A percentile compares a stretch with the other conserved stretches of the same genome.
These are phyloP conservation scores for Candida sithepensis DNA, from an alignment of 805 yeast species.

Conservation along the genomic window DNA sequence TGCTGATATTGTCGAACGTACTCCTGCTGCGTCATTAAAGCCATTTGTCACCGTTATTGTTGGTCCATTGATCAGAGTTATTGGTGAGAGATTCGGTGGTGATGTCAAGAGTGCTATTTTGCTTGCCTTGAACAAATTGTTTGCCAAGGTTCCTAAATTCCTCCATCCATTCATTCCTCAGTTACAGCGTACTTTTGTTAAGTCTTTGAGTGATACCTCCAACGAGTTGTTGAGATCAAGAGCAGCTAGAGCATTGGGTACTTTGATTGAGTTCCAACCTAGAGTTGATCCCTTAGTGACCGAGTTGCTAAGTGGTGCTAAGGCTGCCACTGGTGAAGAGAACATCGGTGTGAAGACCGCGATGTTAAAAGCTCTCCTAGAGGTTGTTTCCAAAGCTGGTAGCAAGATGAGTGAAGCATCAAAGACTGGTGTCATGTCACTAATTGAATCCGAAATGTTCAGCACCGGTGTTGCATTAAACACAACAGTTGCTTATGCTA, in stretches of 20 bases:
- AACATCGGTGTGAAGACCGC: constrained; percentile 76
- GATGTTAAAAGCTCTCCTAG: constrained; percentile 79
- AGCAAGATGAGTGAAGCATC: constrained; percentile 70
- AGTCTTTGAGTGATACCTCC: constrained; percentile 75
- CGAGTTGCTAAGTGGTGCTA: constrained; percentile 77
- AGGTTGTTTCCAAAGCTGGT: constrained; percentile 80
- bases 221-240: constrained; percentile 72
- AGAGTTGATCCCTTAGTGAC: constrained; percentile 89
- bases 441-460: constrained; percentile 69
- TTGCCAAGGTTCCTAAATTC: constrained; percentile 82
- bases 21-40: constrained; percentile 77
- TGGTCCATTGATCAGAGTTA: constrained; percentile 96
- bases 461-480: constrained; percentile 39
- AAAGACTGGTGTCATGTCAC: constrained; percentile 59
- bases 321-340: constrained; percentile 42
- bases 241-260: constrained; percentile 88
- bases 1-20: constrained; percentile 79
- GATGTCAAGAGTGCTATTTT: constrained; percentile 95
- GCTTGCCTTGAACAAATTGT: constrained; percentile 73
- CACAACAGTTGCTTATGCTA: constrained; percentile 74
- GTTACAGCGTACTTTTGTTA: constrained; percentile 92
- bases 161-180: constrained; percentile 96
- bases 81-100: constrained; percentile 90
- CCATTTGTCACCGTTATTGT: constrained; percentile 91
- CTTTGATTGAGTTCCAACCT: constrained; percentile 84